These are phyloP conservation scores for Melampsora larici-populina DNA, from an alignment of 1,284 basidiomycete species.

Conservation along the genomic window DNA sequence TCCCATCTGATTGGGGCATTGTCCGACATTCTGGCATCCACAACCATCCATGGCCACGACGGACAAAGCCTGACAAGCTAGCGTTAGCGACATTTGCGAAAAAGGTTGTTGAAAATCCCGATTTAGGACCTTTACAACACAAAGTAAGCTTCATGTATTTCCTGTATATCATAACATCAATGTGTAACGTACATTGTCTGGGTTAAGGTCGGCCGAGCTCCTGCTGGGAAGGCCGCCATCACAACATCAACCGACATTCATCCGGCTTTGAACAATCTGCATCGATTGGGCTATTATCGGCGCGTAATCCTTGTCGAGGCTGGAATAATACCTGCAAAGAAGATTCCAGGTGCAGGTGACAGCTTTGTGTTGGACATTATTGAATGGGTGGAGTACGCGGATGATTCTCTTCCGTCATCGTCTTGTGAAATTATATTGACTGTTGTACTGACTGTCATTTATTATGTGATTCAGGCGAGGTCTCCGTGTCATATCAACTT, in stretches of 20 bases:
- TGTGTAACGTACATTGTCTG: no score
- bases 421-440: no score
- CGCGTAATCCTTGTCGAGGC: not conserved
- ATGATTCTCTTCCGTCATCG: no score
- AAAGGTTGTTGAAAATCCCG: not conserved
- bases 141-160: no score
- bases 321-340: not conserved
- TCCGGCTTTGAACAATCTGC: not conserved
- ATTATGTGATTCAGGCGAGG: no score
- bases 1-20: not conserved
- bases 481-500: not conserved
- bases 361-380: constrained; percentile 1
- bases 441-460: no score
- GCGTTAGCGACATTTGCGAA: not conserved
- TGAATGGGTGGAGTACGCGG: not conserved
- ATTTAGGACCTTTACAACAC: not conserved
- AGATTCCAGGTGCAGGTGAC: not conserved
- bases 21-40: not conserved
- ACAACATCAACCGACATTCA: not conserved
- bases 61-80: not conserved
- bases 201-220: not conserved
- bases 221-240: not conserved
- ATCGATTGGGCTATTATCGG: not conserved
- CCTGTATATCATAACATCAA: no score
- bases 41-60: constrained; percentile 10